Evolutionary conservation across 2,329 filamentous ascomycete species (phyloP), one percentile per base, ranked within the genome.

Genomic region (Cadophora sp.): DNA sequence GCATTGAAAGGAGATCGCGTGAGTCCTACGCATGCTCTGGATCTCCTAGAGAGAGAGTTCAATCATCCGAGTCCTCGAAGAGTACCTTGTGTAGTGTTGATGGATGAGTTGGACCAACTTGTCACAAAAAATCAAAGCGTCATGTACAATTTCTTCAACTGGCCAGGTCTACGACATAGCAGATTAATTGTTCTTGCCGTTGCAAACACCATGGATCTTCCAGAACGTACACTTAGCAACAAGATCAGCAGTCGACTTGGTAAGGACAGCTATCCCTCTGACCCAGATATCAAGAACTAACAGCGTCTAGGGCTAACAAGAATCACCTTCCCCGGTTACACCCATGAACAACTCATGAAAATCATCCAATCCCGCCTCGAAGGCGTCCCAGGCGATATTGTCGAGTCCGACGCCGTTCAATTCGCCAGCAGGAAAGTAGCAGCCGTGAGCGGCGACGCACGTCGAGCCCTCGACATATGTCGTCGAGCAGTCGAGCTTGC

Each of bases 121-220:
- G 96, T 99, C 5, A 99, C 96, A 14, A 96, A 95, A 76, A 98
- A 97, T 75, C 96, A 99, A 79, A 95, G 93, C n/a, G 96, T 99
- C 80, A 99, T 99, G 96, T 99, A 99, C 82, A 99, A 99, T 79
- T 99, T 99, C 80, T 99, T 99, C 86, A 99, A 99, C 77, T 99
- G 96, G 96, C 96, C 96, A 4, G 92, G 93, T 13, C 83, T 98
- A 63, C 88, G 92, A 59, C 94, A 99, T 79, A 97, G 93, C 63
- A 89, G 94, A 59, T 84, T 99, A 53, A 97, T 99, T 78, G 96
- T 99, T 7, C 87, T 99, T 7, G 96, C 96, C 13, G 96, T 99
- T 20, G 96, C 96, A 62, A 99, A 99, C 79, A 99, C 96, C 27
- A 99, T 99, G 96, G 96, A 99, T 80, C 81, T 99, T 66, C 96